A percentile compares a stretch with the other conserved stretches of the same genome.
phyloP scores from a whole-genome alignment of 2,329 filamentous ascomycete genomes.

The Sporothrix inflata region DNA sequence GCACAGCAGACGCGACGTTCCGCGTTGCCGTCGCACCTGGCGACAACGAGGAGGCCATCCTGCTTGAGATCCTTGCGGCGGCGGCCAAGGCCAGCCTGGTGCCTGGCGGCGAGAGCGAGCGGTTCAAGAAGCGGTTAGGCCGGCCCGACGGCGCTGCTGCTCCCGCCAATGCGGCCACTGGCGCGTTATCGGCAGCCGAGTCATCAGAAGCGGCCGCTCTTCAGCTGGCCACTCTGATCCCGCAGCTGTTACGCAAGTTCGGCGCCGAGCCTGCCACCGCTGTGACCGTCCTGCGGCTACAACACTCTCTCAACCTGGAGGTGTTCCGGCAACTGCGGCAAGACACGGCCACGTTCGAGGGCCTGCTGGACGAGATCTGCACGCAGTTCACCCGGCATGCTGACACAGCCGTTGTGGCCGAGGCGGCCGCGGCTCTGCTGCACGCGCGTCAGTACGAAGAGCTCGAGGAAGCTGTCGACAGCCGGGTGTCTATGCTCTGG shows the following conservation, averaged over 20 bases:
- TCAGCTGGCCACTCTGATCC: slow-evolving; percentile 77
- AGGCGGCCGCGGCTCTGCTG: slow-evolving; percentile 79
- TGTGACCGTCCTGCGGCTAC: slow-evolving; percentile 80
- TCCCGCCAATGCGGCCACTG: not conserved
- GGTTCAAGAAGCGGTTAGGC: slow-evolving; percentile 58
- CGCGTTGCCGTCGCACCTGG: slow-evolving; percentile 74
- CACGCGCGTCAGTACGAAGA: slow-evolving; percentile 87
- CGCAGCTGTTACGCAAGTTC: slow-evolving; percentile 87
- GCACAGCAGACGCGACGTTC: slow-evolving; percentile 60
- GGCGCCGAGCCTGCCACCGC: slow-evolving; percentile 87
- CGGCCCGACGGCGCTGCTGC: slow-evolving; percentile 40
- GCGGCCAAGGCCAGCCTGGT: slow-evolving; percentile 75
- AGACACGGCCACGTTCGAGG: slow-evolving; percentile 77
- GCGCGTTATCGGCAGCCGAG: slow-evolving; percentile 48
- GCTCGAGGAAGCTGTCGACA: slow-evolving; percentile 80
- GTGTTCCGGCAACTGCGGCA: slow-evolving; percentile 88
- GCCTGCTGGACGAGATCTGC: slow-evolving; percentile 86
- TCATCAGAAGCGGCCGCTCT: slow-evolving; percentile 78
- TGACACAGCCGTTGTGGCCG: slow-evolving; percentile 79
- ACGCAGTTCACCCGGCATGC: slow-evolving; percentile 94
- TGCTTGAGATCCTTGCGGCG: slow-evolving; percentile 85
- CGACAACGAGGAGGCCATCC: slow-evolving; percentile 76
- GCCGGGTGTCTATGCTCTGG: slow-evolving; percentile 81
- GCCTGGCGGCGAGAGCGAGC: slow-evolving; percentile 65
- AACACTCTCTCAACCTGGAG: slow-evolving; percentile 83